Percentiles rank a stretch among this genome's conserved stretches.
phyloP scores from a whole-genome alignment of 306 rosid genomes.

The Quercus parvula region DNA sequence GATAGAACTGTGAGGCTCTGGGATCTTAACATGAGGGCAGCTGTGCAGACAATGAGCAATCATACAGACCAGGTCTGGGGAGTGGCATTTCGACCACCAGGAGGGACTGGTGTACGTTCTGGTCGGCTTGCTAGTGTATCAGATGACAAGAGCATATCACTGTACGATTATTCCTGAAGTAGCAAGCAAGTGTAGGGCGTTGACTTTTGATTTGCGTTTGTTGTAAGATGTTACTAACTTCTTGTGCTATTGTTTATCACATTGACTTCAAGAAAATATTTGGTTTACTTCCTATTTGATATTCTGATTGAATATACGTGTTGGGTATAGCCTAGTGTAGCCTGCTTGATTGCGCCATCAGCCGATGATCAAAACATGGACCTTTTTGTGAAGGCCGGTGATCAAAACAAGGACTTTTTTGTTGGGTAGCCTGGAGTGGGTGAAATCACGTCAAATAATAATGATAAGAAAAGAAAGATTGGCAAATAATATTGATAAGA shows the following conservation, averaged over 20 bases:
- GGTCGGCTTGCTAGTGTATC: slow-evolving; percentile 96
- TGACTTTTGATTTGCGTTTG: background rate
- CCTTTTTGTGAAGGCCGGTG: background rate
- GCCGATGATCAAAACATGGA: background rate
- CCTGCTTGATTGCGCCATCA: background rate
- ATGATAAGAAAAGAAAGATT: too few relatives aligned
- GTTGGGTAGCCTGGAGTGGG: too few relatives aligned
- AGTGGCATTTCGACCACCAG: slow-evolving; percentile 87
- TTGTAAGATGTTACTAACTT: slow-evolving; percentile 12
- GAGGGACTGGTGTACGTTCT: slow-evolving; percentile 48
- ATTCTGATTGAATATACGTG: slow-evolving; percentile 8
- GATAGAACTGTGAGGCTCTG: slow-evolving; percentile 93
- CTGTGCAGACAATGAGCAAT: slow-evolving; percentile 97
- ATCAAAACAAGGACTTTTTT: too few relatives aligned
- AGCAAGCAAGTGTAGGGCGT: background rate
- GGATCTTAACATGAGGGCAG: slow-evolving; percentile 83
- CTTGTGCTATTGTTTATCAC: slow-evolving; percentile 6
- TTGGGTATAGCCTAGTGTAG: too few relatives aligned
- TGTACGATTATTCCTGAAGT: slow-evolving; percentile 79
- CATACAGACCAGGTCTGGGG: slow-evolving; percentile 97
- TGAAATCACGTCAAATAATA: too few relatives aligned
- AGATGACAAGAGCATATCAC: slow-evolving; percentile 87
- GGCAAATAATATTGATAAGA: too few relatives aligned
- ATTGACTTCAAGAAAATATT: slow-evolving; percentile 25
- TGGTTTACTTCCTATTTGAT: slow-evolving; percentile 15